A percentile compares a stretch with the other conserved stretches of the same genome.
These are phyloP conservation scores for Metschnikowia amazonensis DNA, from an alignment of 805 yeast species.

Conservation along the genomic window DNA sequence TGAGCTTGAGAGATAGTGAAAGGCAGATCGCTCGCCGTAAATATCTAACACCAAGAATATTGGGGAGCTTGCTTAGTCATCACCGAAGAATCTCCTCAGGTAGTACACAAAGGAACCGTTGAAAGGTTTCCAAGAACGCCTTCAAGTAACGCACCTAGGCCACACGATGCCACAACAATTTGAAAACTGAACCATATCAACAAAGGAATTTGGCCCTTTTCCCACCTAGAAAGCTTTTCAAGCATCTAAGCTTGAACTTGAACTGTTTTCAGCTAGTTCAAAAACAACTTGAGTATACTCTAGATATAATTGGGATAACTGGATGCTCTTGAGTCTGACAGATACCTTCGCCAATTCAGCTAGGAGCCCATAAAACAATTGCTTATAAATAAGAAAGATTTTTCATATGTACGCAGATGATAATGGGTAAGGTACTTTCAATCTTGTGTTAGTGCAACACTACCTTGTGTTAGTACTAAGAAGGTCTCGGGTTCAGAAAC, in stretches of 20 bases:
- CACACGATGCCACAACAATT: background rate
- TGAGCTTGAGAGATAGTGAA: background rate
- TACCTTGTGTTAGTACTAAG: background rate
- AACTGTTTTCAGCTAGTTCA: background rate
- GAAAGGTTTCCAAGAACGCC: background rate
- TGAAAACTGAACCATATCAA: background rate
- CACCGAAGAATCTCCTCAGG: background rate
- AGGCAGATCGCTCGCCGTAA: background rate
- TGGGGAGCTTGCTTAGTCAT: background rate
- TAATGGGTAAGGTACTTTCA: background rate
- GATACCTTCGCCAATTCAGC: too few species aligned
- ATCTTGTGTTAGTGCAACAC: background rate
- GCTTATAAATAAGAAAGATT: background rate
- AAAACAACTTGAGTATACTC: background rate
- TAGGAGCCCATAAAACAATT: background rate
- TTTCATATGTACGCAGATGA: background rate
- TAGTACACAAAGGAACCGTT: background rate
- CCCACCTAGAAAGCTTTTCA: background rate
- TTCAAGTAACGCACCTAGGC: background rate
- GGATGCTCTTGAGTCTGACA: background rate
- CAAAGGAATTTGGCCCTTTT: background rate
- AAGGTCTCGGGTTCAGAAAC: background rate
- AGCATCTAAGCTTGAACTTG: background rate
- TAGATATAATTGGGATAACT: background rate
- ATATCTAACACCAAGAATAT: background rate